These are phyloP conservation scores for Wickerhamiella infanticola DNA, from an alignment of 1,139 yeast genomes.

Conservation along the genomic window DNA sequence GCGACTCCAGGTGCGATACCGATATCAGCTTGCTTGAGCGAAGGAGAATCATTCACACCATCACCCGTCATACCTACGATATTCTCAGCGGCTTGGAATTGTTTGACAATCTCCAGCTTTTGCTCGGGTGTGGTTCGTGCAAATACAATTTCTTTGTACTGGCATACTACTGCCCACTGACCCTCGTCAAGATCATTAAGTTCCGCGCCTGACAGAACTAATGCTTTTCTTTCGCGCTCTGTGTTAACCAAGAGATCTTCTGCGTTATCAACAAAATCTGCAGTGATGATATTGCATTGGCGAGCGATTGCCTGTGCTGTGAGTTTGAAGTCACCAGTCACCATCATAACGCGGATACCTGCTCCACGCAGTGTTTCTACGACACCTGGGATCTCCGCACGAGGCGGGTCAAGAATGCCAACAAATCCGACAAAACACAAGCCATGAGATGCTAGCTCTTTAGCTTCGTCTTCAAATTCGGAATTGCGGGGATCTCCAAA, in stretches of 20 bases:
- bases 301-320: constrained; percentile 40
- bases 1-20: constrained; percentile 39
- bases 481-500: constrained; percentile 2
- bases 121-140: constrained; percentile 43
- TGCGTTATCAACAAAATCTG: constrained; percentile 20
- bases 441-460: constrained; percentile 1
- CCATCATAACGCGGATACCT: constrained; percentile 37
- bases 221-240: constrained; percentile 10
- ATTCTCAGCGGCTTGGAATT: constrained; percentile 32
- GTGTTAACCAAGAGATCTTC: constrained; percentile 16
- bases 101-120: constrained; percentile 34
- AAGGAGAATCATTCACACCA: constrained; percentile 41
- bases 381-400: constrained; percentile 30
- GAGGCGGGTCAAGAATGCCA: constrained; percentile 39
- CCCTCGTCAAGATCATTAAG: constrained; percentile 26
- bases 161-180: constrained; percentile 30
- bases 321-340: constrained; percentile 39
- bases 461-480: constrained; percentile 11
- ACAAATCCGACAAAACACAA: constrained; percentile 30
- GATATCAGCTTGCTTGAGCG: constrained; percentile 36
- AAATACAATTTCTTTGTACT: constrained; percentile 33
- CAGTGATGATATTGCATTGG: constrained; percentile 31
- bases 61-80: constrained; percentile 40
- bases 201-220: constrained; percentile 31
- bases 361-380: constrained; percentile 31